A percentile compares a stretch with the other conserved stretches of the same genome.
These are phyloP conservation scores for Beta vulgaris DNA, from an alignment of 148 eudicot species.

Conservation along the genomic window DNA sequence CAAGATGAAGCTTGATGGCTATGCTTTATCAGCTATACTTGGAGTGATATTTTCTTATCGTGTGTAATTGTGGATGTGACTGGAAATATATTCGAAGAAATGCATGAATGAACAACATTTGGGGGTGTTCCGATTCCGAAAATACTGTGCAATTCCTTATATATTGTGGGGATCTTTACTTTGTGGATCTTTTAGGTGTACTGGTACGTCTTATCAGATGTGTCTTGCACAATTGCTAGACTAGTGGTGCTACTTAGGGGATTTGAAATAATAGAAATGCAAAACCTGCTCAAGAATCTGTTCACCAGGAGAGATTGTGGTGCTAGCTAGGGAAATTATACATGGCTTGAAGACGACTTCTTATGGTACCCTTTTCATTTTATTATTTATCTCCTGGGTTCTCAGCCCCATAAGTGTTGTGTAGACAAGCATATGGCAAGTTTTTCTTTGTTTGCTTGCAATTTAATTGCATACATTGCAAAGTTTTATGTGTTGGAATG, in stretches of 20 bases:
- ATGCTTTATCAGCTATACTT: neutral
- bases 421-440: neutral
- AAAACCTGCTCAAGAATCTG: neutral
- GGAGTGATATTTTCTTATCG: neutral
- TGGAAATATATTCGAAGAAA: neutral
- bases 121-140: neutral
- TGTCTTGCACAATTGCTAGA: neutral
- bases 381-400: too few species aligned
- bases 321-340: neutral
- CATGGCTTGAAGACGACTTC: neutral
- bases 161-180: neutral
- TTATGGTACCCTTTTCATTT: too few species aligned
- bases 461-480: neutral
- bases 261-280: neutral
- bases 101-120: neutral
- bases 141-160: neutral
- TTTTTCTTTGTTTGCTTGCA: neutral
- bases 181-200: neutral
- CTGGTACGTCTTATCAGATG: neutral
- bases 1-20: too few species aligned
- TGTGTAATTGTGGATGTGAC: neutral
- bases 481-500: neutral
- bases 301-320: neutral
- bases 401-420: neutral
- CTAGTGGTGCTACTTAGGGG: neutral